These are phyloP conservation scores for Dryas alaskensis DNA, from an alignment of 306 rosid genomes.

Conservation along the genomic window DNA sequence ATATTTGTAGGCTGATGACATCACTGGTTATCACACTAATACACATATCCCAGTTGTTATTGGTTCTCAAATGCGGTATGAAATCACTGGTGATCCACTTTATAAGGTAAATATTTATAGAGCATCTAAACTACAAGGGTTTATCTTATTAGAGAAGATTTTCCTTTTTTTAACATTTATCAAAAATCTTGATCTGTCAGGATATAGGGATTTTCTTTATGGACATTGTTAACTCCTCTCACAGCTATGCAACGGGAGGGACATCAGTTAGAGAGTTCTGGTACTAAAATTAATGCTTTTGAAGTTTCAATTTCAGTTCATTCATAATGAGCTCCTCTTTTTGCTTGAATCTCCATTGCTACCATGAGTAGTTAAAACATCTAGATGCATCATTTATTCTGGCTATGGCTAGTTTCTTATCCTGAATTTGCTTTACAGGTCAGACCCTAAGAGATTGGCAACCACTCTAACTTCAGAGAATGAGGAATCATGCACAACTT, in stretches of 20 bases:
- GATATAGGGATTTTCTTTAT: constrained; percentile 75
- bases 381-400: neutral
- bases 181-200: constrained; percentile 34
- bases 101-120: constrained; percentile 56
- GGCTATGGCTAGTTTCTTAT: constrained; percentile 18
- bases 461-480: constrained; percentile 47
- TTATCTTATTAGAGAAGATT: neutral
- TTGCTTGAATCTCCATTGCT: constrained; percentile 15
- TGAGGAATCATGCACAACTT: constrained; percentile 88
- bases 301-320: constrained; percentile 19
- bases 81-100: constrained; percentile 80
- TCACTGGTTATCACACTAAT: constrained; percentile 69
- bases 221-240: constrained; percentile 82
- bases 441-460: constrained; percentile 66
- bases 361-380: neutral
- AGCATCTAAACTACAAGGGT: constrained; percentile 3
- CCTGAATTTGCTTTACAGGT: constrained; percentile 39
- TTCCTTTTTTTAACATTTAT: constrained; percentile 5
- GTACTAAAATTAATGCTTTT: constrained; percentile 35
- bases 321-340: constrained; percentile 10
- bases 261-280: constrained; percentile 77
- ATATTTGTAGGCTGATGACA: constrained; percentile 60
- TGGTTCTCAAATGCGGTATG: constrained; percentile 89
- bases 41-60: constrained; percentile 84
- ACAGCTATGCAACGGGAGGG: constrained; percentile 98